Conservation (phyloP, 192 early-diverging fungal species). For the Podila verticillata region DNA sequence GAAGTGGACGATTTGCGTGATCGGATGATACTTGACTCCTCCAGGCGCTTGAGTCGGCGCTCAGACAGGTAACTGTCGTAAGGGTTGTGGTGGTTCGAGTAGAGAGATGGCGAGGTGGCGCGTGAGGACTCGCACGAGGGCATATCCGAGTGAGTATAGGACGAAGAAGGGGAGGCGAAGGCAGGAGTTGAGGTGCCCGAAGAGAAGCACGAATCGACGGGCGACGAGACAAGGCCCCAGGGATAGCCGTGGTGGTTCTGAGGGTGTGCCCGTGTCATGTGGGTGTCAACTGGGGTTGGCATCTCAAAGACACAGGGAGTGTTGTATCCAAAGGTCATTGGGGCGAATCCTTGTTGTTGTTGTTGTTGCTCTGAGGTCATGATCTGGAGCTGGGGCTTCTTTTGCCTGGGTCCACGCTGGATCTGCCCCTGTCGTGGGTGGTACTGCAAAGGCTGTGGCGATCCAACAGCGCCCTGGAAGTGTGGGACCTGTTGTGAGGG, state of each 20-base stretch:
- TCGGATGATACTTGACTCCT: slow-evolving; percentile 21
- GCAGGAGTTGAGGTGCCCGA: slow-evolving; percentile 26
- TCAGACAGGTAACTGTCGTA: slow-evolving; percentile 28
- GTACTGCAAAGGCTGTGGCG: slow-evolving; percentile 21
- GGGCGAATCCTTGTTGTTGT: neutral
- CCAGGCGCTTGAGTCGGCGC: slow-evolving; percentile 9
- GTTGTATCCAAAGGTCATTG: neutral
- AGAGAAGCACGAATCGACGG: slow-evolving; percentile 41
- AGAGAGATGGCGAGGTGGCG: slow-evolving; percentile 20
- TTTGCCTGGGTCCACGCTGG: slow-evolving; percentile 23
- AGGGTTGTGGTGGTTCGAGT: neutral
- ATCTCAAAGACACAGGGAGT: too few species aligned
- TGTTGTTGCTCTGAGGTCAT: slow-evolving; percentile 4
- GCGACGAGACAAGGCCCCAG: slow-evolving; percentile 38
- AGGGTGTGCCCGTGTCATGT: slow-evolving; percentile 17
- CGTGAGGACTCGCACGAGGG: slow-evolving; percentile 35
- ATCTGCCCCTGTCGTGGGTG: slow-evolving; percentile 27
- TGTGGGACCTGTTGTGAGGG: neutral
- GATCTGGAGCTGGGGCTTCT: slow-evolving; percentile 29
- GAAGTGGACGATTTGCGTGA: slow-evolving; percentile 46
- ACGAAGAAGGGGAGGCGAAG: slow-evolving; percentile 38
- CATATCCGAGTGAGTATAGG: slow-evolving; percentile 36
- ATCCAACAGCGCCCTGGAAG: neutral
- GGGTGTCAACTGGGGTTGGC: slow-evolving; percentile 15
- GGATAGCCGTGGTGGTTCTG: slow-evolving; percentile 10